phyloP scores from a whole-genome alignment of 495 filamentous ascomycete genomes.

The Penicillium coffeae region DNA sequence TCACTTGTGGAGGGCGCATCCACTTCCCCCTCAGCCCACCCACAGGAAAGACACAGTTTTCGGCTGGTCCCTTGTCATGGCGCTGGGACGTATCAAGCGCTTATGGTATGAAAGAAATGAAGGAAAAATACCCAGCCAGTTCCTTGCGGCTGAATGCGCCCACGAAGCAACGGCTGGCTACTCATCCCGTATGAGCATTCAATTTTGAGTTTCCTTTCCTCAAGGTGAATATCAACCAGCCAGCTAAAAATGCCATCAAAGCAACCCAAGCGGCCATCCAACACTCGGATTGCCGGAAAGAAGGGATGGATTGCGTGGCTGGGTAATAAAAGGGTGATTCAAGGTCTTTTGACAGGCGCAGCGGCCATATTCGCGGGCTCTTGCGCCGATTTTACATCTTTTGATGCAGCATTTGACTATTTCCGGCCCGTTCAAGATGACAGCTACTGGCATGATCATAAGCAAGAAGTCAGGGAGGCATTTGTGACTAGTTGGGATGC shows the following conservation, averaged over 20 bases:
- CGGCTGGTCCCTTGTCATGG: too few relatives aligned
- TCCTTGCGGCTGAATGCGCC: too few relatives aligned
- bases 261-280: not conserved
- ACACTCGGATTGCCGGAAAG: too few relatives aligned
- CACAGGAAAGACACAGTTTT: too few relatives aligned
- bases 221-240: too few relatives aligned
- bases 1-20: too few relatives aligned
- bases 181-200: not conserved
- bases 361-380: not conserved
- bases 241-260: not conserved
- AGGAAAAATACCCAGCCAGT: not conserved
- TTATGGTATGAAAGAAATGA: not conserved
- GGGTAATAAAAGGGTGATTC: not conserved
- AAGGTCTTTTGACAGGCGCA: not conserved
- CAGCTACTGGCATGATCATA: conserved; percentile 55
- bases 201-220: too few relatives aligned
- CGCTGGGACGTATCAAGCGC: too few relatives aligned
- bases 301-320: not conserved
- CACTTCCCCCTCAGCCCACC: too few relatives aligned
- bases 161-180: too few relatives aligned
- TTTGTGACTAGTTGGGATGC: conserved; percentile 77
- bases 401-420: conserved; percentile 1
- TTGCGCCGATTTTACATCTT: not conserved
- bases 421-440: conserved; percentile 3
- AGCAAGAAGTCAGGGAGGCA: conserved; percentile 70